Evolutionary conservation across 352 stramenopile species (phyloP), one percentile per base, ranked within the genome.

Genomic region (Pythium scleroteichum): DNA sequence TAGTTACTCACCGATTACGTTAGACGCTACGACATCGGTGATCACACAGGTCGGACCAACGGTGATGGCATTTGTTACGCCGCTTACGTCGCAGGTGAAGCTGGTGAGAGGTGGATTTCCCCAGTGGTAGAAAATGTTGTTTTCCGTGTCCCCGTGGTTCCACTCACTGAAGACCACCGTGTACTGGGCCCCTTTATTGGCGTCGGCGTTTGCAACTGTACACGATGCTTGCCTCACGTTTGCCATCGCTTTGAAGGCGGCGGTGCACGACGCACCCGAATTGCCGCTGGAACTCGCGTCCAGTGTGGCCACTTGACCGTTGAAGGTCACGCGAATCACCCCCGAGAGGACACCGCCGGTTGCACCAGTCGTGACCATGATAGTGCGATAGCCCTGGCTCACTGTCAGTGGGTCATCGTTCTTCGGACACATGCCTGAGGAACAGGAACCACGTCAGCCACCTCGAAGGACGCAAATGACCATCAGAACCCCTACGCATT

Each of bases 371-470:
- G 68, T 75, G 33, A 94, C 77, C 32, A 70, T 71, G 63, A 91
- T 91, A 0, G 69, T 72, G 14, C 84, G 79, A 49, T 76, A 82
- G 8, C 54, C 63, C 71, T 96, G 86, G 5, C 73, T 57, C 3
- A 81, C 82, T 6, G 87, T 95, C 10, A 96, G 62, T 1, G 84
- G 87, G 48, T 97, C 83, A 62, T 97, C 85, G 29, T 88, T 88
- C 74, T 95, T 94, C 10, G 85, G 81, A 40, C 89, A 96, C 80
- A 94, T 94, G 20, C 75, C 75, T 88, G 29, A 44, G 47, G 17
- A 41, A 1, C 20, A 39, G 33, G 2, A 54, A n/a, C 5, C 19
- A 23, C 27, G n/a, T 53, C 27, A 13, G 16, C 17, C 14, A 40
- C 0, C 1, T 12, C 8, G 5, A 23, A 23, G 4, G 27, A 19